Evolutionary conservation across 371 early-diverging fungal genomes (phyloP), one percentile per base, ranked within the genome.

Genomic region (Phascolomyces articulosus): DNA sequence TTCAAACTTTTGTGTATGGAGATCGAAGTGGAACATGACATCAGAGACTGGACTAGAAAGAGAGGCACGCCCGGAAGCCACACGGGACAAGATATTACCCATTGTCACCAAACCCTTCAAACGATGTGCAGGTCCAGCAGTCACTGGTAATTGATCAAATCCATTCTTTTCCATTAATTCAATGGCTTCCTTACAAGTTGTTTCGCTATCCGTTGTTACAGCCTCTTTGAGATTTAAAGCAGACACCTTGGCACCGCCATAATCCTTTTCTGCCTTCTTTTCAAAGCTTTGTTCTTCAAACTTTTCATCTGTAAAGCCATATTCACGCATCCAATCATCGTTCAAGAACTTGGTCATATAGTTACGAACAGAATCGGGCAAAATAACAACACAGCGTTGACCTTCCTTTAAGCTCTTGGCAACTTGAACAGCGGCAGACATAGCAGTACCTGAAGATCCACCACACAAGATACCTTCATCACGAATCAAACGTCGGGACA

Each of bases 331-430:
- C 98, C 98, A 98, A 58, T 90, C 93, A 71, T 97, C 98, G 73
- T 90, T 93, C 75, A 90, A 86, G 79, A 94, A 96, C 79, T 97
- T 98, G 67, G 95, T 93, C 97, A 98, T 97, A 80, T 98, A 98
- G 83, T 98, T 98, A 66, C 97, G 90, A 55, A 97, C 96, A 0
- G 97, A 96, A 79, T 98, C 99, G 27, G 98, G 93, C 56, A 98
- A 82, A 26, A 98, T 82, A 8, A 98, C 97, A 59, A 97, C 96
- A 68, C 92, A 91, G 31, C 93, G 87, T 72, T 96, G 91, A 64
- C 95, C 96, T 51, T 90, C 86, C 65, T 92, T 92, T 9, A 96
- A 81, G 10, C 82, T 73, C 72, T 93, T 93, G 60, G 95, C 95
- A 16, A 91, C 94, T 74, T 91, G 77, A 48, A 96, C 66, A 11